Evolutionary conservation across 345 rosid genomes (phyloP).

Genomic region (Eucalyptus sp.): DNA sequence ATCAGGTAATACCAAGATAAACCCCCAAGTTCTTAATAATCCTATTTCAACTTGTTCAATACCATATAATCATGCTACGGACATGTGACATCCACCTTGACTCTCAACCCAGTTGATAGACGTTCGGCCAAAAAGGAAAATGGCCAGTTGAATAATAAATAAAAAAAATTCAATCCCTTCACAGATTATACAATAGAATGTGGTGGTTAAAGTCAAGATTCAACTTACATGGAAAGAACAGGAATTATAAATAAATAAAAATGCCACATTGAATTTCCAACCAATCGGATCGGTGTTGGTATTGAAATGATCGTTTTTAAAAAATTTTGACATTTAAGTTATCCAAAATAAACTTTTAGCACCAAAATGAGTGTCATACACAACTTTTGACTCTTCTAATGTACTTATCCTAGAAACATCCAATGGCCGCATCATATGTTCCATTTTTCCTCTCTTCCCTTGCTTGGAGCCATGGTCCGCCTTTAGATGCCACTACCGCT

Average conservation of each 20-base stretch:
- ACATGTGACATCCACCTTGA: neutral
- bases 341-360: too few species aligned
- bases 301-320: too few species aligned
- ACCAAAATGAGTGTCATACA: fast-evolving
- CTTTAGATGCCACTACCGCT: neutral
- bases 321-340: fast-evolving
- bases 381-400: fast-evolving
- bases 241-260: slow-evolving; percentile 25
- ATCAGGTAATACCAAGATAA: neutral
- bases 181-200: neutral
- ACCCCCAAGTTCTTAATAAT: neutral
- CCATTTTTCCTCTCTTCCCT: neutral
- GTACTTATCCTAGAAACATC: neutral
- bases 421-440: neutral
- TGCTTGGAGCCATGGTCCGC: neutral
- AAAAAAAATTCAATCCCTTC: neutral
- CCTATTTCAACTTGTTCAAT: neutral
- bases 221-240: slow-evolving; percentile 83
- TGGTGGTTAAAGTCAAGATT: neutral
- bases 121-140: neutral
- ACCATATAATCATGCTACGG: neutral
- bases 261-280: too few species aligned
- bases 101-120: neutral
- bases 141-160: neutral
- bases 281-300: fast-evolving